Evolutionary conservation across 2,329 filamentous ascomycete species (phyloP), one percentile per base, ranked within the genome.

Genomic region (Xylariaceae sp.): DNA sequence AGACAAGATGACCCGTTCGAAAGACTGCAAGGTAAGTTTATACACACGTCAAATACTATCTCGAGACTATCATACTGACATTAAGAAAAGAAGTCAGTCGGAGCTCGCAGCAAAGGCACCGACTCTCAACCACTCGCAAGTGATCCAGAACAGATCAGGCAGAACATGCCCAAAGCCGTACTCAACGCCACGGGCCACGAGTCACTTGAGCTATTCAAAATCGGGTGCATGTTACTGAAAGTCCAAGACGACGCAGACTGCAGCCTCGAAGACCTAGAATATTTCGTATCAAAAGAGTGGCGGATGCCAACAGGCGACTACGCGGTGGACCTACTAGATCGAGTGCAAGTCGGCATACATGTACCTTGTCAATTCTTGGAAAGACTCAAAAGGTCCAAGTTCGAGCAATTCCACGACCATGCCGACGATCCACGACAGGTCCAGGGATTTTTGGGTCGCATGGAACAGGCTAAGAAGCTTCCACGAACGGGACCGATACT

Each of bases 181-280:
- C 17, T 36, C 18, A 18, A 42, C 33, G 42, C 42, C 12, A 42
- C 47, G 10, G 47, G 47, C 11, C 18, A 49, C 32, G 11, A 38
- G n/a, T 49, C 47, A 12, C 19, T 44, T 15, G 42, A 45, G 42
- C 31, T 49, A 14, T 49, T 45, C 38, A 42, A 27, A 17, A 45
- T 45, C 32, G 47, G 47, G 6, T 45, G 44, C 27, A 45, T 49
- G 38, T 42, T 49, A 27, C 30, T 40, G 2, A n/a, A 41, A 11
- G 39, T 49, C 27, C 42, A 42, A 27, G 47, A 49, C 15, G 17
- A 39, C 30, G 15, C 12, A 22, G 31, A 42, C 12, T 42, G 42
- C 11, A 45, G 35, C 6, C 18, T 49, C 5, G 31, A 31, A 12
- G 39, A 49, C 35, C 17, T 49, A 19, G 42, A 42, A 22, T 14